Percentiles rank a stretch among this genome's conserved stretches.
phyloP scores from a whole-genome alignment of 441 rosid genomes.

The Capsella rubella region DNA sequence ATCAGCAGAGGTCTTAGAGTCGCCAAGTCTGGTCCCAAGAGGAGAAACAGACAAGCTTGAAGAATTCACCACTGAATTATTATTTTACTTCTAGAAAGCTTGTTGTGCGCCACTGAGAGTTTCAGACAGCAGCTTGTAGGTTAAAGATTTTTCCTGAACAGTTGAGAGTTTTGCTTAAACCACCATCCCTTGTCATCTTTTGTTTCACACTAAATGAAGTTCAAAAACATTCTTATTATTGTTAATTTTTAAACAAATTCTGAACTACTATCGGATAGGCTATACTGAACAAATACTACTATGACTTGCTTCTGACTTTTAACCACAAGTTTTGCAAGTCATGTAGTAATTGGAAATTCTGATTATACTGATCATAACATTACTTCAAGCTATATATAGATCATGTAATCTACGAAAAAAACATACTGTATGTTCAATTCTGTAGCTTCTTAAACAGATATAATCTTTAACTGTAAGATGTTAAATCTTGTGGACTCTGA shows the following conservation, averaged over 20 bases:
- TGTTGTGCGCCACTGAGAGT: slow-evolving; percentile 12
- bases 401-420: no score
- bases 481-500: slow-evolving; percentile 72
- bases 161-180: slow-evolving; percentile 16
- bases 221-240: neutral
- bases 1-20: slow-evolving; percentile 80
- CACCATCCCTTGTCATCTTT: neutral
- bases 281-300: no score
- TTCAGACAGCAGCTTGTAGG: slow-evolving; percentile 26
- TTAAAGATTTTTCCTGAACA: slow-evolving; percentile 32
- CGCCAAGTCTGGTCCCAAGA: slow-evolving; percentile 87
- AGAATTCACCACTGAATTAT: neutral
- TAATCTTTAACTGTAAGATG: neutral
- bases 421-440: no score
- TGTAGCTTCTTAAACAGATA: neutral
- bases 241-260: no score
- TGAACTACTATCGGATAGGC: neutral
- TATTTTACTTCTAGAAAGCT: neutral
- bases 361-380: no score
- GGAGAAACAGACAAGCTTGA: slow-evolving; percentile 81
- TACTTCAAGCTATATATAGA: no score
- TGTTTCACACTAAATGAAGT: neutral
- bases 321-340: no score
- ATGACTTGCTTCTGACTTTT: no score
- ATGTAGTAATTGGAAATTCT: no score